phyloP scores from a whole-genome alignment of 1,284 basidiomycete genomes.

The Rhodotorula sp. region DNA sequence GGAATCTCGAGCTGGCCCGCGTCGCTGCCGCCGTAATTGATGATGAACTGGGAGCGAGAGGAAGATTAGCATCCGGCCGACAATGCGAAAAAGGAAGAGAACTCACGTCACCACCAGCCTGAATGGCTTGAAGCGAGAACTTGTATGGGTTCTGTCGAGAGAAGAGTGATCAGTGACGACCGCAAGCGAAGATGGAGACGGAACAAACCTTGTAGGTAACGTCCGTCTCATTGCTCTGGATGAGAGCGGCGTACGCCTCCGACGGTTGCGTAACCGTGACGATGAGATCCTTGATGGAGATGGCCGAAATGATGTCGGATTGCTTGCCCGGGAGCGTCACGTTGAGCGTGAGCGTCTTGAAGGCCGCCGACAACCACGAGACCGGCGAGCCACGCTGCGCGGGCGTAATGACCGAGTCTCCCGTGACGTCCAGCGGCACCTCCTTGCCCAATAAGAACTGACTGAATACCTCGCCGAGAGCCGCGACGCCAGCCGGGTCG shows the following conservation, averaged over 20 bases:
- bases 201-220: constrained; percentile 50
- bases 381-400: constrained; percentile 54
- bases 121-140: constrained; percentile 56
- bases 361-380: constrained; percentile 66
- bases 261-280: constrained; percentile 55
- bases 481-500: constrained; percentile 9
- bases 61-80: background rate
- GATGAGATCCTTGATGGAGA: constrained; percentile 62
- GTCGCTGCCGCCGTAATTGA: constrained; percentile 19
- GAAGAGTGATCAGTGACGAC: no score
- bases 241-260: constrained; percentile 59
- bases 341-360: constrained; percentile 63
- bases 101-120: constrained; percentile 29
- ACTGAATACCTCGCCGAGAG: constrained; percentile 65
- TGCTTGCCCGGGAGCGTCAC: constrained; percentile 65
- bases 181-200: background rate
- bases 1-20: constrained; percentile 25
- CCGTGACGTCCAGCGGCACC: constrained; percentile 57
- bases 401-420: constrained; percentile 59
- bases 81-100: background rate
- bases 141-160: constrained; percentile 70
- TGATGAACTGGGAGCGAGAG: background rate
- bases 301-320: constrained; percentile 64
- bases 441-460: constrained; percentile 64
- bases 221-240: constrained; percentile 61